Percentiles rank a stretch among this genome's conserved stretches.
Conservation (phyloP, 2,329 filamentous ascomycete genomes). For the Epichloe elymi region DNA sequence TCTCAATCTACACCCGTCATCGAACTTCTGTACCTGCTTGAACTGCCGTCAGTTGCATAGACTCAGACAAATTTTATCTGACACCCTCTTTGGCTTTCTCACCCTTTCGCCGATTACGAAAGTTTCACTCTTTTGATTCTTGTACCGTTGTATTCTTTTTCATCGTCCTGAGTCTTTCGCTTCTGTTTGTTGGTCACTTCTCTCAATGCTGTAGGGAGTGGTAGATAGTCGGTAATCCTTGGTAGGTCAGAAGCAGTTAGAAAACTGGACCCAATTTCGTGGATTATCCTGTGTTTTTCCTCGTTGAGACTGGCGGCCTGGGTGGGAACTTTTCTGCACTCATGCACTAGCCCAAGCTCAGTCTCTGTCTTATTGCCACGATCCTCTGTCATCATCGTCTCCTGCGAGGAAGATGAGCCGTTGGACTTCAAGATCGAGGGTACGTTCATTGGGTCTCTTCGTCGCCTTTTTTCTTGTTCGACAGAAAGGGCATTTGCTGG, state of each 20-base stretch:
- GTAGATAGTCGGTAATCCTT: conserved; percentile 2
- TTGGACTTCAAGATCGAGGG: conserved; percentile 22
- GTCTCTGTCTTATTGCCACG: conserved; percentile 1
- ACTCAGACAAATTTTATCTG: not conserved
- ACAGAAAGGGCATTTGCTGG: conserved; percentile 18
- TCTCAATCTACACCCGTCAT: not conserved
- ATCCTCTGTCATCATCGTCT: not conserved
- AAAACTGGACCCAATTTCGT: conserved; percentile 16
- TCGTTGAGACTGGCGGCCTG: not conserved
- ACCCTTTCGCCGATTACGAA: not conserved
- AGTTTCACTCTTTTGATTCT: not conserved
- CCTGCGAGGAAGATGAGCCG: conserved; percentile 5
- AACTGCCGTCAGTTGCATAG: not conserved
- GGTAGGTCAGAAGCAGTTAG: conserved; percentile 6
- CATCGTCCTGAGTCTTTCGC: not conserved
- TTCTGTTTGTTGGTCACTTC: not conserved
- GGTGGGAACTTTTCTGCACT: conserved; percentile 9
- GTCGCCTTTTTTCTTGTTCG: conserved; percentile 21
- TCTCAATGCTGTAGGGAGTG: not conserved
- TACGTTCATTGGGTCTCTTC: conserved; percentile 17
- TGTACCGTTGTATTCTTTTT: not conserved
- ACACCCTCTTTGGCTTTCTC: not conserved
- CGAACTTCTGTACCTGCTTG: not conserved
- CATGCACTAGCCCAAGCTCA: conserved; percentile 13
- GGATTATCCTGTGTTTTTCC: conserved; percentile 11